Evolutionary conservation across 176 grass and related monocot genomes (phyloP).

Genomic region (Leersia perrieri): DNA sequence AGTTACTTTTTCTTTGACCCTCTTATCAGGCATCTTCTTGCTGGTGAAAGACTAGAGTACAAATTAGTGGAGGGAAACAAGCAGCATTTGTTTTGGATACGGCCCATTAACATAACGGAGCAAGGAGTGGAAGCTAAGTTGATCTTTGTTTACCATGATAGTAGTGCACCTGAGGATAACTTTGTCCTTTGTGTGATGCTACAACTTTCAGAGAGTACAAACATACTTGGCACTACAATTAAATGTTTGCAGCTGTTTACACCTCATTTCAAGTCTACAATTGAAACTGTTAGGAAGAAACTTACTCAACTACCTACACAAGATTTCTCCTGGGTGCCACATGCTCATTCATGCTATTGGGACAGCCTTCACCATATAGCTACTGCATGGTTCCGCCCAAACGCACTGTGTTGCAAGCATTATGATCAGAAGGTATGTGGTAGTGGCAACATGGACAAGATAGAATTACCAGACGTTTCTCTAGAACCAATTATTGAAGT

Average conservation of each 20-base stretch:
- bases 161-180: not conserved
- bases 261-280: not conserved
- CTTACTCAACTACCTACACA: not conserved
- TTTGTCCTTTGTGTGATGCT: not conserved
- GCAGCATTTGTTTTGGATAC: not conserved
- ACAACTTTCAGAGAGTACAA: not conserved
- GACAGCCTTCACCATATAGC: not conserved
- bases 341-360: not conserved
- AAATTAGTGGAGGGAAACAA: not conserved
- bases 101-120: not conserved
- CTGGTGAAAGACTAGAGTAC: not conserved
- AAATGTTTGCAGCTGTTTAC: not conserved
- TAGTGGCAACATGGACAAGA: not conserved
- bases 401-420: constrained; percentile 17
- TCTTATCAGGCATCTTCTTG: not conserved
- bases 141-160: not conserved
- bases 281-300: not conserved
- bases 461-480: not conserved
- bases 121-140: not conserved
- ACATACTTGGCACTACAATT: not conserved
- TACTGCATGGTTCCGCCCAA: constrained; percentile 10
- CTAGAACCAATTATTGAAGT: not conserved
- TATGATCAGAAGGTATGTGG: not conserved
- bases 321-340: not conserved
- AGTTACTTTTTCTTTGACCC: not conserved